phyloP scores from a whole-genome alignment of 495 filamentous ascomycete genomes.

The Choiromyces venosus region DNA sequence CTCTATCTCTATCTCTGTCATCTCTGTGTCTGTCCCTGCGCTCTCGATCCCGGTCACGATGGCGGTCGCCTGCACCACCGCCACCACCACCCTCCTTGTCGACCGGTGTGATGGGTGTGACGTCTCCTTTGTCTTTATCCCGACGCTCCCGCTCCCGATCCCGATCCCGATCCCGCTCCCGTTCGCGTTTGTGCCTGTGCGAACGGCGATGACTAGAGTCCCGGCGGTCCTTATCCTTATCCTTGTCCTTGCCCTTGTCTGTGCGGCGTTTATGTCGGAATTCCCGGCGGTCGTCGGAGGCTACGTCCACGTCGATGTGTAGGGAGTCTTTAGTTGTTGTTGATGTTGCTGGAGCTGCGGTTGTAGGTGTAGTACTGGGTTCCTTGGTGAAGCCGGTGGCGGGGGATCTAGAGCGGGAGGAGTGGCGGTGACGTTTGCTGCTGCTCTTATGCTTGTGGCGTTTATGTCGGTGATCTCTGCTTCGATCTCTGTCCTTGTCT shows the following conservation, averaged over 20 bases:
- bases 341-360: not conserved
- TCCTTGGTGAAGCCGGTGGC: not conserved
- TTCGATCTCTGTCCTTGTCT: constrained; percentile 31
- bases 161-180: no score
- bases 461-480: constrained; percentile 33
- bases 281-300: constrained; percentile 23
- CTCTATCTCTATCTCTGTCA: constrained; percentile 18
- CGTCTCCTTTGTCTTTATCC: constrained; percentile 32
- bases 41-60: constrained; percentile 3
- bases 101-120: constrained; percentile 21
- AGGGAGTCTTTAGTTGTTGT: constrained; percentile 19
- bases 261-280: constrained; percentile 27
- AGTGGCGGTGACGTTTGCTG: constrained; percentile 30
- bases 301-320: constrained; percentile 15
- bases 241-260: no score
- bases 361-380: not conserved
- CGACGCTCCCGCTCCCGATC: constrained; percentile 29
- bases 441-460: constrained; percentile 33
- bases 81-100: not conserved
- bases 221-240: constrained; percentile 15
- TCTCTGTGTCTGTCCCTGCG: constrained; percentile 21
- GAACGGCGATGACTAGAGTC: constrained; percentile 34
- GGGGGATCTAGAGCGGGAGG: constrained; percentile 32
- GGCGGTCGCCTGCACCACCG: not conserved
- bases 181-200: constrained; percentile 35